A percentile compares a stretch with the other conserved stretches of the same genome.
phyloP scores from a whole-genome alignment of 306 rosid species.

The Gynostemma pentaphyllum region DNA sequence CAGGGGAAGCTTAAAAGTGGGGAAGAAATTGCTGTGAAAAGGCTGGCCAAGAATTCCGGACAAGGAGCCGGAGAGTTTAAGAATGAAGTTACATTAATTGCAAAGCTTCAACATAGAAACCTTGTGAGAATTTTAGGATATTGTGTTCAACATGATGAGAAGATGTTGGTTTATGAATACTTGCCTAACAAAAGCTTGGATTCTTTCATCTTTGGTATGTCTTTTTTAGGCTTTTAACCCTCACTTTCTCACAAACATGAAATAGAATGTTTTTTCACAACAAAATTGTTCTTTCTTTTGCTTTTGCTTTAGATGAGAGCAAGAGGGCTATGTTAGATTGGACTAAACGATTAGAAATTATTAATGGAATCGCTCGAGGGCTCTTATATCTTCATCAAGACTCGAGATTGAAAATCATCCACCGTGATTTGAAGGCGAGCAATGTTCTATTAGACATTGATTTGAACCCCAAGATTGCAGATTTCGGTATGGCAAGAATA shows the following conservation, averaged over 20 bases:
- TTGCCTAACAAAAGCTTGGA: slow-evolving; percentile 14
- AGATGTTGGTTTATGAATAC: slow-evolving; percentile 9
- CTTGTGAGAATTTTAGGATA: slow-evolving; percentile 5
- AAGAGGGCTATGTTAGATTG: neutral
- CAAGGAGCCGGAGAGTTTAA: slow-evolving; percentile 11
- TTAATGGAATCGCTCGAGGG: neutral
- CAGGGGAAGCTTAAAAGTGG: slow-evolving; percentile 4
- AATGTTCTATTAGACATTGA: neutral
- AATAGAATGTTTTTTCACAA: too few species aligned
- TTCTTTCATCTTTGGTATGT: neutral
- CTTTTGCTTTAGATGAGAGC: slow-evolving; percentile 1
- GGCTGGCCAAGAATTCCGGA: slow-evolving; percentile 1
- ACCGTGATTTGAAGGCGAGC: slow-evolving; percentile 2
- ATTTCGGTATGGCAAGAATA: slow-evolving; percentile 6
- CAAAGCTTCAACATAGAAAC: slow-evolving; percentile 13
- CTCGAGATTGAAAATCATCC: slow-evolving; percentile 1
- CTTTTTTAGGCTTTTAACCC: neutral
- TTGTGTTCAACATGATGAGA: slow-evolving; percentile 1
- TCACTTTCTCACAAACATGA: too few species aligned
- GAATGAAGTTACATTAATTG: slow-evolving; percentile 8
- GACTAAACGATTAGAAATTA: slow-evolving; percentile 1
- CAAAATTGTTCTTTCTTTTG: too few species aligned
- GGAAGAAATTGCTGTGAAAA: slow-evolving; percentile 6
- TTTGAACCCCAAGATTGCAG: slow-evolving; percentile 2
- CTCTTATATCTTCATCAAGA: neutral